A percentile compares a stretch with the other conserved stretches of the same genome.
Conservation (phyloP, 1,139 yeast species). For the Diutina siamensis region DNA sequence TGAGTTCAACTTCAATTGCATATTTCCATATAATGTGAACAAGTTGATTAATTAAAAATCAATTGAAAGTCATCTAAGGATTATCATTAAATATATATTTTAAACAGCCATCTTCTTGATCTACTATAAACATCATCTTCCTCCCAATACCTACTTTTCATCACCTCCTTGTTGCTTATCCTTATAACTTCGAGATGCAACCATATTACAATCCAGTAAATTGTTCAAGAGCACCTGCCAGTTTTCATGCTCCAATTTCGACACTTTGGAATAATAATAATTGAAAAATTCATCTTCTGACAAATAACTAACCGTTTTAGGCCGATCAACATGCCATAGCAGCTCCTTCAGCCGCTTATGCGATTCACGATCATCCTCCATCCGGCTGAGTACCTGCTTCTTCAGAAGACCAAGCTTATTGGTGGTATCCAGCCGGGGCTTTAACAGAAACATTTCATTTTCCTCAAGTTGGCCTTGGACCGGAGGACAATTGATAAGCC, state of each 20-base stretch:
- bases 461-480: slow-evolving; percentile 16
- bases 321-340: slow-evolving; percentile 56
- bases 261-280: slow-evolving; percentile 43
- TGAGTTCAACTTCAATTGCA: too few species aligned
- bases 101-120: too few species aligned
- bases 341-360: slow-evolving; percentile 70
- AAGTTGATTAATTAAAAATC: too few species aligned
- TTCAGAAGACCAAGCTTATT: slow-evolving; percentile 17
- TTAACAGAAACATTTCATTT: slow-evolving; percentile 20
- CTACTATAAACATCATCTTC: background rate
- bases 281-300: slow-evolving; percentile 47
- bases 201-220: slow-evolving; percentile 42
- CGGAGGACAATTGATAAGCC: slow-evolving; percentile 19
- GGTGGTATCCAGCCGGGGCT: slow-evolving; percentile 12
- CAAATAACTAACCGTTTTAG: slow-evolving; percentile 23
- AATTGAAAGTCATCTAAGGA: too few species aligned
- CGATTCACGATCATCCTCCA: slow-evolving; percentile 82
- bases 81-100: too few species aligned
- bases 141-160: background rate
- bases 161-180: slow-evolving; percentile 12
- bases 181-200: slow-evolving; percentile 35
- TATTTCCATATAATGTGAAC: too few species aligned
- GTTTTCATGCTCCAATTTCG: slow-evolving; percentile 34
- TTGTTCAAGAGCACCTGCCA: slow-evolving; percentile 28
- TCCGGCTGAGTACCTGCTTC: slow-evolving; percentile 54